Evolutionary conservation across 2,329 filamentous ascomycete species (phyloP), one percentile per base, ranked within the genome.

Genomic region (Pseudocercospora macadamiae): DNA sequence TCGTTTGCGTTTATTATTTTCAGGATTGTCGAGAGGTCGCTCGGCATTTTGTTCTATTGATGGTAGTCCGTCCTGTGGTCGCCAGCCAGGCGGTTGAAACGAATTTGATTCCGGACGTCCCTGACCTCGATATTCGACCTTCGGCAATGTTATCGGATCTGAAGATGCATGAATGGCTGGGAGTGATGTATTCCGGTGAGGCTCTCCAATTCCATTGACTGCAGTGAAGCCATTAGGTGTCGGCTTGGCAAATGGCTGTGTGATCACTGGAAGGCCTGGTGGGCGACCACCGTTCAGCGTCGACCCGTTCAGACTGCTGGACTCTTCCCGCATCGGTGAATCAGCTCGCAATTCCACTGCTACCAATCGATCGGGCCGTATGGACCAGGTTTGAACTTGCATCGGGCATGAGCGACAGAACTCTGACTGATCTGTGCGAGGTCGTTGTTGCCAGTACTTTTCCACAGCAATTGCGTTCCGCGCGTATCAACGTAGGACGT

Each of bases 141-240:
- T 44, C 16, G 57, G 48, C 23, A 57, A 34, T 34, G 54, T 51
- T 14, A 57, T 54, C 3, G 54, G 54, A 25, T 45, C 51, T 36
- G 54, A 25, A 0, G 58, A 37, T 14, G 57, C 25, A 3, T 62
- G 58, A 23, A 65, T 62, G 4, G 64, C 60, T 21, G 60, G 62
- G 44, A 64, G 65, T 7, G 60, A 59, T 5, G 61, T 47, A 14
- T 42, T 45, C 16, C 55, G 61, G 25, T 64, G 66, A 26, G 54
- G 32, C 4, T 69, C 66, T 25, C 68, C 68, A 53, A 71, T 72
- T 25, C 68, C 68, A 53, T 72, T 72, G 57, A 72, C 70, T 5
- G 70, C 68, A n/a, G 70, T 72, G 60, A 72, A 72, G 21, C 67
- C 66, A 3, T 64, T 60, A 1, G 62, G 51, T 18, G 63, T 54